Base-by-base conservation (phyloP, 441 rosid genomes). In the Gossypium aridum region DNA sequence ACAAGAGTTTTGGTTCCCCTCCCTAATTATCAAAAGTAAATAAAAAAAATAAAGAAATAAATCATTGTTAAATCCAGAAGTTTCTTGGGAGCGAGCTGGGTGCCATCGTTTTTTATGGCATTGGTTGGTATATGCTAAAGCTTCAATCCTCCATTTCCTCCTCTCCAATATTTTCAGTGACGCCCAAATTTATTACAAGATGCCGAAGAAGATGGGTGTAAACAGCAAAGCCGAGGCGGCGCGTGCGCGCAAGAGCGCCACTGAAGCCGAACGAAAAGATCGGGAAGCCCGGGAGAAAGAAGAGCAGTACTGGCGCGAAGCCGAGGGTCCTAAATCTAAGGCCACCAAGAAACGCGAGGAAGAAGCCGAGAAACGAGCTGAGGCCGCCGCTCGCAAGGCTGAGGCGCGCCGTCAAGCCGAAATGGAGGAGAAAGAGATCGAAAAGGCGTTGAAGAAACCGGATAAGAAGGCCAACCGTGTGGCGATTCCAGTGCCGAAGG, bases 141-240 rank as follows among this genome's bases (percentile, higher is more conserved):
- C 43, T 37, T 37, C 43, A 37, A 37, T 37, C 43, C 9, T 37
- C 43, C 43, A 37, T 37, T 37, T 8, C 43, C 43, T 37, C 43
- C 43, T 37, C 43, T 37, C 74, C 25, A 43, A 66, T 1, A 37
- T 37, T 37, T 37, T 37, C 10, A 16, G 20, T n/a, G n/a, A n/a
- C 45, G 10, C 19, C 13, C 2, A 14, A 62, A 17, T 62, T 37
- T 5, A 12, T 37, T 13, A 62, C 61, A 80, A 79, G 80, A 93
- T 93, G 99, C 99, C 98, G 87, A 92, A 95, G 90, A 95, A 95
- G 90, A 87, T 90, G 96, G 99, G 98, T 19, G 86, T 92, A 64
- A 92, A 90, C 82, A 92, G 90, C 88, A 95, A 91, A 80, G 94
- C 98, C 51, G 98, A 95, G 91, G 98, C 74, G 55, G 97, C 99